Evolutionary conservation across 805 yeast genomes (phyloP).

Genomic region (Candida pini): DNA sequence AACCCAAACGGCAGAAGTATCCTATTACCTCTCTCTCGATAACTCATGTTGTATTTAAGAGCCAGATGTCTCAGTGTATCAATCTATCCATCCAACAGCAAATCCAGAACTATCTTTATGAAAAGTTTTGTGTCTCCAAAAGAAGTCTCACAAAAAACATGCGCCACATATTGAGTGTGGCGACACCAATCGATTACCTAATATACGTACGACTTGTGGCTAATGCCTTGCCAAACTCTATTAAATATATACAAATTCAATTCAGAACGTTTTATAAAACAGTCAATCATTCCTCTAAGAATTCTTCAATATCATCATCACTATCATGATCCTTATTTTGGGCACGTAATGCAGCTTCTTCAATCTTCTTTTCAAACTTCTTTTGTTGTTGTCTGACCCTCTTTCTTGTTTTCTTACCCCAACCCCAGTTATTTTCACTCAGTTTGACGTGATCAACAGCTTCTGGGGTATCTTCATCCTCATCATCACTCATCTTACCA

Average conservation of each 20-base stretch:
- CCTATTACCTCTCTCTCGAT: slow-evolving; percentile 42
- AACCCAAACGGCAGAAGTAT: slow-evolving; percentile 63
- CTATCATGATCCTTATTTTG: slow-evolving; percentile 18
- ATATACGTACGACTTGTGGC: too few species aligned
- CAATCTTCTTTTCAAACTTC: slow-evolving; percentile 44
- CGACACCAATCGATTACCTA: too few species aligned
- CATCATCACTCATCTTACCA: slow-evolving; percentile 29
- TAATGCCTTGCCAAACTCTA: too few species aligned
- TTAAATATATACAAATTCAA: too few species aligned
- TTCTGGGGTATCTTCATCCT: slow-evolving; percentile 18
- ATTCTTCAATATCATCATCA: slow-evolving; percentile 61
- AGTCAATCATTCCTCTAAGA: too few species aligned
- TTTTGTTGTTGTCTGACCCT: slow-evolving; percentile 51
- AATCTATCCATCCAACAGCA: too few species aligned
- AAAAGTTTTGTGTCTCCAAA: too few species aligned
- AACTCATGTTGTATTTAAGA: slow-evolving; percentile 40
- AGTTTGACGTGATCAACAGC: too few species aligned
- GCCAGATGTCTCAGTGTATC: background rate
- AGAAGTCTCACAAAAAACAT: too few species aligned
- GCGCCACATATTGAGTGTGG: too few species aligned
- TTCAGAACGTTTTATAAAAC: too few species aligned
- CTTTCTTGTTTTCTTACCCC: slow-evolving; percentile 74
- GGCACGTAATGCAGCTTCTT: slow-evolving; percentile 34
- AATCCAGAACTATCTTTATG: too few species aligned
- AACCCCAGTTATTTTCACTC: slow-evolving; percentile 55